These are phyloP conservation scores for Tricholoma sp. DNA, from an alignment of 768 basidiomycete genomes.

Conservation along the genomic window DNA sequence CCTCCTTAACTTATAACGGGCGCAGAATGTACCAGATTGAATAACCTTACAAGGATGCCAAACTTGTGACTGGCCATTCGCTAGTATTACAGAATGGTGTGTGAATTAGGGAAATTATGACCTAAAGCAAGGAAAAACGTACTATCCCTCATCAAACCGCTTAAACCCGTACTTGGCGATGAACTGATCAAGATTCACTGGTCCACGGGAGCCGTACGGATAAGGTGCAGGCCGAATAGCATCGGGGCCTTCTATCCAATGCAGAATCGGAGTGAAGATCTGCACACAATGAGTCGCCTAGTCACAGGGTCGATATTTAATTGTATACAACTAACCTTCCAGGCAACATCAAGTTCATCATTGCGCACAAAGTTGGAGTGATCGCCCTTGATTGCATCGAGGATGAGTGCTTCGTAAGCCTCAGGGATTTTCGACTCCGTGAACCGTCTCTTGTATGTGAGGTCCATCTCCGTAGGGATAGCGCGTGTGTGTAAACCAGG, in stretches of 20 bases:
- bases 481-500: conserved; percentile 89
- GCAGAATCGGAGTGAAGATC: conserved; percentile 93
- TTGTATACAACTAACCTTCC: conserved; percentile 70
- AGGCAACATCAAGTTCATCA: conserved; percentile 95
- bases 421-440: conserved; percentile 89
- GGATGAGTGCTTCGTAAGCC: conserved; percentile 92
- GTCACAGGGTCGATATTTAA: not conserved
- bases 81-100: conserved; percentile 27
- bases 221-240: conserved; percentile 73
- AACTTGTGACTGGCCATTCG: conserved; percentile 69
- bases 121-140: conserved; percentile 27
- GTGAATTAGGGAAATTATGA: conserved; percentile 1
- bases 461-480: conserved; percentile 95
- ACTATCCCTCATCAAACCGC: conserved; percentile 69
- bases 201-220: conserved; percentile 95
- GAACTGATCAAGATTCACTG: conserved; percentile 75
- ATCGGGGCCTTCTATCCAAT: conserved; percentile 87
- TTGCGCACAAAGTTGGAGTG: conserved; percentile 99
- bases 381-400: conserved; percentile 96
- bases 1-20: not conserved
- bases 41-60: conserved; percentile 46
- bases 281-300: conserved; percentile 22
- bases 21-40: not conserved
- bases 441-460: conserved; percentile 97
- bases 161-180: conserved; percentile 73